These are phyloP conservation scores for Cryptococcus sp. DNA, from an alignment of 1,284 basidiomycete genomes.

Conservation along the genomic window DNA sequence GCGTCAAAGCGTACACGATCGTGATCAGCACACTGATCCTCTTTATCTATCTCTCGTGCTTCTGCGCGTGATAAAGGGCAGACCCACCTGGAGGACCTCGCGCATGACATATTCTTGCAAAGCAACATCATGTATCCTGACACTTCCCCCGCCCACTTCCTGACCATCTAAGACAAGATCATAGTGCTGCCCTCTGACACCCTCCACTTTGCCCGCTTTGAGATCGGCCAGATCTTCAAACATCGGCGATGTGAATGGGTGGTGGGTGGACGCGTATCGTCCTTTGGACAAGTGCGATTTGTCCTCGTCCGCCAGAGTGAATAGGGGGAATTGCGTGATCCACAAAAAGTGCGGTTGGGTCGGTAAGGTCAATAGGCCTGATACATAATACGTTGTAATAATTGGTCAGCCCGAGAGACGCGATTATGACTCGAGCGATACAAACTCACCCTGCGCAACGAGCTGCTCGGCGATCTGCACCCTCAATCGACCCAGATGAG, in stretches of 20 bases:
- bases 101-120: constrained; percentile 84
- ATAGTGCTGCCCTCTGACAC: constrained; percentile 90
- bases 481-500: constrained; percentile 73
- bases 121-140: constrained; percentile 81
- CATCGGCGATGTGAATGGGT: constrained; percentile 96
- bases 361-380: constrained; percentile 62
- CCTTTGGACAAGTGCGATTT: constrained; percentile 81
- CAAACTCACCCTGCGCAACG: constrained; percentile 64
- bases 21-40: too few relatives aligned
- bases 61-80: too few relatives aligned
- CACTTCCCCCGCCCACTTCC: constrained; percentile 91
- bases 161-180: constrained; percentile 94
- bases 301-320: constrained; percentile 83
- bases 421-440: not conserved
- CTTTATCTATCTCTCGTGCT: too few relatives aligned
- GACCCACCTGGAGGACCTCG: constrained; percentile 70
- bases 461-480: constrained; percentile 64
- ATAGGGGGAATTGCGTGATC: constrained; percentile 94
- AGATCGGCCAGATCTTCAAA: constrained; percentile 76
- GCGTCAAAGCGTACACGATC: not conserved
- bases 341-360: constrained; percentile 79
- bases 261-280: constrained; percentile 86
- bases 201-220: constrained; percentile 65
- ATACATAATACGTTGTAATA: constrained; percentile 28
- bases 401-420: too few relatives aligned